These are phyloP conservation scores for Tricladium varicosporioides DNA, from an alignment of 2,329 filamentous ascomycete species.

Conservation along the genomic window DNA sequence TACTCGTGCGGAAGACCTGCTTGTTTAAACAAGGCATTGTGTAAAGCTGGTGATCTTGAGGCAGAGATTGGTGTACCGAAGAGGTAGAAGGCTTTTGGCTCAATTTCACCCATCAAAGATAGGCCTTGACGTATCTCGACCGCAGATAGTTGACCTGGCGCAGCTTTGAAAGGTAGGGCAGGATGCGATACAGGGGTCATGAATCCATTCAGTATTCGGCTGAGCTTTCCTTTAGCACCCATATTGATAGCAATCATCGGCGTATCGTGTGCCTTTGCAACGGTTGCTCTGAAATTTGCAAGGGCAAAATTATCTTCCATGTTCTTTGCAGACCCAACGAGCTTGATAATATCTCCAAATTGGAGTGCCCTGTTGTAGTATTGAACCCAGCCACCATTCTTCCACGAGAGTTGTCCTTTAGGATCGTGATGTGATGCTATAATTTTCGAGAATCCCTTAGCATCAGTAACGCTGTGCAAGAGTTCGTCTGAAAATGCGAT, in stretches of 20 bases:
- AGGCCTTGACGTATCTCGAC: constrained; percentile 80
- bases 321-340: constrained; percentile 75
- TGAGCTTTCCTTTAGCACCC: constrained; percentile 83
- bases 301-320: constrained; percentile 87
- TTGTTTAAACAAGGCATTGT: constrained; percentile 78
- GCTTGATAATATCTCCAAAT: constrained; percentile 90
- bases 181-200: constrained; percentile 94
- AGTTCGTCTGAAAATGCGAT: constrained; percentile 80
- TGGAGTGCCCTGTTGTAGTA: constrained; percentile 88
- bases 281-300: constrained; percentile 75
- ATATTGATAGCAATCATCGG: constrained; percentile 96
- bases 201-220: constrained; percentile 85
- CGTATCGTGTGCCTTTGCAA: constrained; percentile 69
- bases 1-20: constrained; percentile 86
- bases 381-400: constrained; percentile 85
- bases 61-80: constrained; percentile 82
- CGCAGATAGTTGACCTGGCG: constrained; percentile 89
- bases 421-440: constrained; percentile 97
- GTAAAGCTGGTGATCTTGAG: constrained; percentile 83
- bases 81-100: constrained; percentile 75
- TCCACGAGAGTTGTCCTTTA: constrained; percentile 76
- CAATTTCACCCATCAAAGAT: constrained; percentile 74
- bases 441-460: constrained; percentile 71
- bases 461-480: constrained; percentile 64
- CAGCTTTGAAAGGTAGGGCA: constrained; percentile 84